These are phyloP conservation scores for Lactarius psammicola DNA, from an alignment of 768 basidiomycete species.

Conservation along the genomic window DNA sequence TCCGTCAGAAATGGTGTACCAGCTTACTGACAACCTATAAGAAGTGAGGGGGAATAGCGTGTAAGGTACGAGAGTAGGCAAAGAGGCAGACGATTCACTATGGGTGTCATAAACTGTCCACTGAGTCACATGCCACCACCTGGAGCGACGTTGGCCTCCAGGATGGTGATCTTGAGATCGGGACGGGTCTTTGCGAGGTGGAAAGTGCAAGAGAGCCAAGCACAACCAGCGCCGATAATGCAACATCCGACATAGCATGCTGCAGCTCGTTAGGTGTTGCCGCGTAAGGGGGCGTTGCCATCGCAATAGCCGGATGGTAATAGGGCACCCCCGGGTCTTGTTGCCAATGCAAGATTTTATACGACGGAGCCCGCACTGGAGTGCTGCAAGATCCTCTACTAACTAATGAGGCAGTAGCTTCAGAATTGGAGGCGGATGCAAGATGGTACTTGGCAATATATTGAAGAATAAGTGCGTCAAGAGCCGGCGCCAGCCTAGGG, in stretches of 20 bases:
- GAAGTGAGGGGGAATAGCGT: background rate
- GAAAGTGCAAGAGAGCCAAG: constrained; percentile 73
- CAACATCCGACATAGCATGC: constrained; percentile 70
- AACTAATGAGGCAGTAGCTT: too few relatives aligned
- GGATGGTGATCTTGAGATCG: constrained; percentile 61
- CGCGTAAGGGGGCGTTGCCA: constrained; percentile 28
- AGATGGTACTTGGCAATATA: background rate
- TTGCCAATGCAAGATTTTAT: too few relatives aligned
- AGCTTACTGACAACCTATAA: constrained; percentile 72
- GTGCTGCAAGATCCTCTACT: background rate
- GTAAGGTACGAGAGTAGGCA: background rate
- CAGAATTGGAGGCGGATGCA: background rate
- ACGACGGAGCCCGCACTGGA: background rate
- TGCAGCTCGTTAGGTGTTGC: constrained; percentile 38
- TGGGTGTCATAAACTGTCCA: constrained; percentile 75
- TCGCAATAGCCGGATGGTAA: constrained; percentile 41
- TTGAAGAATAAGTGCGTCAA: too few relatives aligned
- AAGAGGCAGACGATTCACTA: constrained; percentile 45
- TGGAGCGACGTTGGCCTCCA: constrained; percentile 76
- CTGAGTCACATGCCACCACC: constrained; percentile 74
- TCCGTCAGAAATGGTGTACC: constrained; percentile 69
- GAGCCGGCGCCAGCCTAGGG: too few relatives aligned
- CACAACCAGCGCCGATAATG: constrained; percentile 67
- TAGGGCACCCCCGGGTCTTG: background rate
- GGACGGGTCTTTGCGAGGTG: constrained; percentile 64